phyloP scores from a whole-genome alignment of 129 eudicot species.

The Tagetes erecta region DNA sequence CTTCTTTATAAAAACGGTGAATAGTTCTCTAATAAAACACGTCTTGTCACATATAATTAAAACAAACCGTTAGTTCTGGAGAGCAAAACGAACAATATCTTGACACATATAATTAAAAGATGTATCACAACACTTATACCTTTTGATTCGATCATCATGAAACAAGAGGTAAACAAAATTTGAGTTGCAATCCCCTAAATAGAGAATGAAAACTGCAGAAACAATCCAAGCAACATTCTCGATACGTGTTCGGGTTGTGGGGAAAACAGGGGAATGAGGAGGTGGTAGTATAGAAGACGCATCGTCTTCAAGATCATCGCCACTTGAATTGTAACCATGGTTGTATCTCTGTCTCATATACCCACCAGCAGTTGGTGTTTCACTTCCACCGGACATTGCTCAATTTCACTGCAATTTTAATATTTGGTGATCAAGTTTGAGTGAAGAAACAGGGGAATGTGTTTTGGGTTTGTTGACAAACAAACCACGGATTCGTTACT shows the following conservation, averaged over 20 bases:
- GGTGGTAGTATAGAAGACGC: slow-evolving; percentile 49
- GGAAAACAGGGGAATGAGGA: slow-evolving; percentile 18
- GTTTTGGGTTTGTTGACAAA: not conserved
- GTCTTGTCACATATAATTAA: no score
- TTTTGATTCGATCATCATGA: not conserved
- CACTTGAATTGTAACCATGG: slow-evolving; percentile 63
- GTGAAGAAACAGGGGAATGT: not conserved
- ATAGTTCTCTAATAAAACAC: no score
- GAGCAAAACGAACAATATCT: no score
- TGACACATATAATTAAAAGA: no score
- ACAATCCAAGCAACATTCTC: slow-evolving; percentile 5
- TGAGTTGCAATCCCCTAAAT: not conserved
- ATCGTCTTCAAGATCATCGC: slow-evolving; percentile 81
- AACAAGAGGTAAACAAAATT: not conserved
- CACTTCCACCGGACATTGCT: slow-evolving; percentile 45
- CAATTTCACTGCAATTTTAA: not conserved
- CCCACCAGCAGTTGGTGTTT: slow-evolving; percentile 46
- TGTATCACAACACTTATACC: not conserved
- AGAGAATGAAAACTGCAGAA: not conserved
- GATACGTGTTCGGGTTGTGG: not conserved
- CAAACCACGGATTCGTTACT: not conserved
- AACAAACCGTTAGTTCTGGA: no score
- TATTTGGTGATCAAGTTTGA: not conserved
- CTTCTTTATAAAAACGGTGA: no score
- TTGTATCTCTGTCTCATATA: slow-evolving; percentile 66